These are phyloP conservation scores for Cladochytrium replicatum DNA, from an alignment of 192 early-diverging fungal genomes.

Conservation along the genomic window DNA sequence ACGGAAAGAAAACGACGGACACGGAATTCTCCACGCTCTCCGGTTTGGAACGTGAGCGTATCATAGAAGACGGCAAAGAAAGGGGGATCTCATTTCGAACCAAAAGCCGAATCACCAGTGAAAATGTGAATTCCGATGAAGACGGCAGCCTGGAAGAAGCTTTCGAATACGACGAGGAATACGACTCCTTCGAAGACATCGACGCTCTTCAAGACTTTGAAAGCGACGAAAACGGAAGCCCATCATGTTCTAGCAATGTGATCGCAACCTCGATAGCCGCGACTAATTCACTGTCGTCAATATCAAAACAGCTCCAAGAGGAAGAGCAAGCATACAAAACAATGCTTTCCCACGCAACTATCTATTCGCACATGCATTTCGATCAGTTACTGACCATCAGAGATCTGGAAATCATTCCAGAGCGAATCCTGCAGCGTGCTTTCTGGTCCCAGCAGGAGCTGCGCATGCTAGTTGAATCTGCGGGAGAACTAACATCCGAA, in stretches of 20 bases:
- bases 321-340: too few relatives aligned
- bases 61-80: neutral
- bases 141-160: too few relatives aligned
- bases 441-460: slow-evolving; percentile 16
- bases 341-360: slow-evolving; percentile 11
- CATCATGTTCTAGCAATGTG: slow-evolving; percentile 10
- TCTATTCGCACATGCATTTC: slow-evolving; percentile 16
- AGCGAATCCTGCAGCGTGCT: neutral
- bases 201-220: too few relatives aligned
- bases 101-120: too few relatives aligned
- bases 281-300: too few relatives aligned
- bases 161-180: too few relatives aligned
- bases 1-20: neutral
- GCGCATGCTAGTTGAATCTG: slow-evolving; percentile 1
- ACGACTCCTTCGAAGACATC: too few relatives aligned
- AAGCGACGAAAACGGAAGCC: too few relatives aligned
- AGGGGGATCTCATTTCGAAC: neutral
- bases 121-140: too few relatives aligned
- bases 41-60: slow-evolving; percentile 1
- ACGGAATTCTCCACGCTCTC: neutral
- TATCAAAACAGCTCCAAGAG: too few relatives aligned
- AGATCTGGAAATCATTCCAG: slow-evolving; percentile 4
- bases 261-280: neutral
- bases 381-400: slow-evolving; percentile 6
- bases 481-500: neutral